Percentiles rank a stretch among this genome's conserved stretches.
phyloP scores from a whole-genome alignment of 768 basidiomycete genomes.

The Albatrellus ellisii region DNA sequence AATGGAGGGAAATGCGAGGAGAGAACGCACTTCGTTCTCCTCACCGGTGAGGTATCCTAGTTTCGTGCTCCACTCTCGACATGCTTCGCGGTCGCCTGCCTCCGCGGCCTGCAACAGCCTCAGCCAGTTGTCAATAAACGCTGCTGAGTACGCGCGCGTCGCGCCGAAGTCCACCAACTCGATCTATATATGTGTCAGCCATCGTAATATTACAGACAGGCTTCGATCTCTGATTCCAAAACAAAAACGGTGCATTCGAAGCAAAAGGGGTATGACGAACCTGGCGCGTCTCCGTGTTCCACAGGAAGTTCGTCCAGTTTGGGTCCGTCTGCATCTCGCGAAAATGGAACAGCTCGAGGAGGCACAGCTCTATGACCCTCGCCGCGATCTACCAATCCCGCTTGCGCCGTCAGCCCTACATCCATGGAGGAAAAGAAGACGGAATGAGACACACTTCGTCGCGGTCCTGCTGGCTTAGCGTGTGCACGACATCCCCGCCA shows the following conservation, averaged over 20 bases:
- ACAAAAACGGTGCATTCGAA: not conserved
- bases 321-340: conserved; percentile 97
- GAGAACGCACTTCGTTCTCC: conserved; percentile 54
- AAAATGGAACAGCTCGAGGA: conserved; percentile 86
- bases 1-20: not conserved
- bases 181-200: conserved; percentile 28
- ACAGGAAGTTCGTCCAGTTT: conserved; percentile 97
- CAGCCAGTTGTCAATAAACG: conserved; percentile 85
- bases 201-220: not conserved
- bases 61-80: conserved; percentile 60
- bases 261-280: conserved; percentile 21
- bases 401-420: not conserved
- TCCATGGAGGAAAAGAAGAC: not conserved
- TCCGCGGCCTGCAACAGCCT: conserved; percentile 74
- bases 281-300: conserved; percentile 54
- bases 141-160: conserved; percentile 69
- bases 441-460: conserved; percentile 45
- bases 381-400: conserved; percentile 54
- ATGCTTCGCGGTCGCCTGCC: conserved; percentile 47
- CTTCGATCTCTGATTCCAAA: not conserved
- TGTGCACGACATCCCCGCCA: conserved; percentile 43
- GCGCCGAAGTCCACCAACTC: conserved; percentile 96
- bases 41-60: conserved; percentile 86
- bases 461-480: conserved; percentile 50
- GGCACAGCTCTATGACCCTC: conserved; percentile 71